Percentiles rank a stretch among this genome's conserved stretches.
These are phyloP conservation scores for Inga oerstediana DNA, from an alignment of 306 rosid species.

Conservation along the genomic window DNA sequence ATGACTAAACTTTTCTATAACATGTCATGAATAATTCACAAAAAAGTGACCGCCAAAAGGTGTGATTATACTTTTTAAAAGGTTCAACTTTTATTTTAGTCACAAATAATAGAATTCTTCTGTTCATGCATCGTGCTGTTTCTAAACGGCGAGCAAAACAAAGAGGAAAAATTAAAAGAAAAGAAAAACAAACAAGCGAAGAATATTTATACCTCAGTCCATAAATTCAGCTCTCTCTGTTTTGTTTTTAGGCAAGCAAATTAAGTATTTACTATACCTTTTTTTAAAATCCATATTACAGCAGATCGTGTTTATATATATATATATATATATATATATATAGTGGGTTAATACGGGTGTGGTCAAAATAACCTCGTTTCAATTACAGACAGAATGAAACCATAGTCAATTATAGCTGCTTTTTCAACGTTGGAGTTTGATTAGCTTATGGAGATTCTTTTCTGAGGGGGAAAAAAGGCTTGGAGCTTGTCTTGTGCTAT, in stretches of 20 bases:
- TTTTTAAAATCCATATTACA: not conserved
- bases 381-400: constrained; percentile 4
- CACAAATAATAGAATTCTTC: not conserved
- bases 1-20: not conserved
- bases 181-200: not conserved
- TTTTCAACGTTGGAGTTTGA: constrained; percentile 18
- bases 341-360: constrained; percentile 25
- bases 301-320: not conserved
- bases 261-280: not conserved
- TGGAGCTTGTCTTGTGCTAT: constrained; percentile 20
- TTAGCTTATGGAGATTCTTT: constrained; percentile 33
- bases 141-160: not conserved
- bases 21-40: constrained; percentile 29
- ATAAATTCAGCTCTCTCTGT: not conserved
- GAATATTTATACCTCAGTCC: not conserved
- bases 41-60: constrained; percentile 31
- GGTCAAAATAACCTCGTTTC: constrained; percentile 35
- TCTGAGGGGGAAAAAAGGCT: constrained; percentile 5
- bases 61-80: constrained; percentile 25
- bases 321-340: no score
- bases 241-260: no score
- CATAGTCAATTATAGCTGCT: constrained; percentile 5
- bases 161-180: not conserved
- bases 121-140: not conserved
- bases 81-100: constrained; percentile 21